Evolutionary conservation across 1,139 yeast genomes (phyloP), one percentile per base, ranked within the genome.

Genomic region (Zygoascus sp.): DNA sequence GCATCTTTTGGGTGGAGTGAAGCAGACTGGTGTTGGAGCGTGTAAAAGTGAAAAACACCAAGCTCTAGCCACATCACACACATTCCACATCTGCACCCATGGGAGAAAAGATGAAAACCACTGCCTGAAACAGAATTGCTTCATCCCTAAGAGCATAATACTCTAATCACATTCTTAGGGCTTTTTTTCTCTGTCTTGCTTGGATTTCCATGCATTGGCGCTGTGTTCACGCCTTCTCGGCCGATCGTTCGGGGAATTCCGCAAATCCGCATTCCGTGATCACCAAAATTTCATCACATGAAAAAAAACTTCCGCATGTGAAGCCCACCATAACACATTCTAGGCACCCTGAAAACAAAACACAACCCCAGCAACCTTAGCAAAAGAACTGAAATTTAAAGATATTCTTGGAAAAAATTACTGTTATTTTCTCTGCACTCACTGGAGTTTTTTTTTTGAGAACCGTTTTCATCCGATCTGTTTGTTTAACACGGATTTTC

Each of bases 1-100:
- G 71, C 95, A 86, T 86, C 27, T 25, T n/a, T 25, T 10, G n/a
- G 3, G 28, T 25, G n/a, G 28, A 7, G n/a, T n/a, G n/a, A n/a
- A n/a, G n/a, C n/a, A n/a, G n/a, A n/a, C n/a, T n/a, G n/a, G n/a
- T n/a, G n/a, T n/a, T n/a, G n/a, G n/a, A n/a, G n/a, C n/a, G n/a
- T n/a, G n/a, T n/a, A n/a, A n/a, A n/a, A n/a, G n/a, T n/a, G n/a
- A n/a, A n/a, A n/a, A n/a, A n/a, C n/a, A n/a, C n/a, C n/a, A n/a
- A n/a, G n/a, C n/a, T n/a, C n/a, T n/a, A n/a, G n/a, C n/a, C 27
- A 10, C 27, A 23, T 23, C 27, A 23, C 27, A 7, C 27, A 23
- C 27, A 23, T n/a, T n/a, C n/a, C n/a, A n/a, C n/a, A n/a, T n/a
- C n/a, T n/a, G n/a, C n/a, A n/a, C n/a, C n/a, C n/a, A n/a, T n/a